Evolutionary conservation across 2,329 filamentous ascomycete genomes (phyloP), one percentile per base, ranked within the genome.

Genomic region (Karstenula rhodostoma): DNA sequence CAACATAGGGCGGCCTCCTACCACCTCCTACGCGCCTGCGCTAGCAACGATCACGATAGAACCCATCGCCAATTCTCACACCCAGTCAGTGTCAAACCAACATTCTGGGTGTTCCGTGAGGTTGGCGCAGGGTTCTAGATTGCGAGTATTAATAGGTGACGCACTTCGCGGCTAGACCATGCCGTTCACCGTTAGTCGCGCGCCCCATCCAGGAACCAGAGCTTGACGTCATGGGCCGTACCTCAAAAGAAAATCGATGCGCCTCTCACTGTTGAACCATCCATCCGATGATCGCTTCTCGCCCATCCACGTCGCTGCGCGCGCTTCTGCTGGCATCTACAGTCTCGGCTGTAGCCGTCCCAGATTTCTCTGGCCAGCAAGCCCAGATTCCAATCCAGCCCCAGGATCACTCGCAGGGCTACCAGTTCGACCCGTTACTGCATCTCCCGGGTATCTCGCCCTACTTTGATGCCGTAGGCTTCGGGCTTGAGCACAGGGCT

Each of bases 371-470:
- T 56, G 50, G 55, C 43, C 56, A 60, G 27, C 55, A 59, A 29
- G 32, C 46, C 35, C 65, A 70, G 52, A 54, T 56, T 56, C 67
- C 65, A 35, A 57, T 73, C 8, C 68, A 65, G 40, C 64, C 70
- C 27, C 65, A 65, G 12, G 66, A 67, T 29, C 70, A 74, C 50
- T 72, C 72, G 2, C 72, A 74, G 47, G 71, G 69, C 44, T 83
- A 83, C 61, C 60, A 70, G 35, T 84, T 84, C 68, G 77, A 84
- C 58, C 81, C 82, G 4, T 68, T 84, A 9, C 63, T 83, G 60
- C 82, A 84, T 69, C 77, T 84, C 1, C 79, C 82, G 22, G 82
- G 82, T 42, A 81, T 82, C n/a, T 77, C 81, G 12, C 82, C 82
- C 2, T 83, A 83, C 67, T 84, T 83, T 64, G 80, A 83, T 58